Evolutionary conservation across 2,329 filamentous ascomycete species (phyloP), one percentile per base, ranked within the genome.

Genomic region (Diplodia corticola): DNA sequence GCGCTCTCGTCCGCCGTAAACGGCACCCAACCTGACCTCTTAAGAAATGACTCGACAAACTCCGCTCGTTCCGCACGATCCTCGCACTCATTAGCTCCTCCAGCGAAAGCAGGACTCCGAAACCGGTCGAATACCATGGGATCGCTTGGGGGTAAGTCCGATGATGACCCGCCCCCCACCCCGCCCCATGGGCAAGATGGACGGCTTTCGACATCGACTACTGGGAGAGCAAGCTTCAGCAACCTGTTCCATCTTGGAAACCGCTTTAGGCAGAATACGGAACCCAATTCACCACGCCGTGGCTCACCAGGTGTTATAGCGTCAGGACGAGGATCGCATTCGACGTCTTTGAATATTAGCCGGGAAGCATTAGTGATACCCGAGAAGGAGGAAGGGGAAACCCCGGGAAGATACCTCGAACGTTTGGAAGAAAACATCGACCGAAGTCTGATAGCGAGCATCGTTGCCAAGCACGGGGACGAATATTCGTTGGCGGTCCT

Each of bases 71-170:
- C 94, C 0, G 77, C 79, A 12, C 80, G 79, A 44, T 88, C 86
- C 1, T 84, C 84, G 17, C 82, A 85, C 1, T 82, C 83, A 26
- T 74, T 78, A 64, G 89, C 86, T 5, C 87, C 86, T 2, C 86
- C 89, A 66, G 80, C 81, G 63, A 83, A 84, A 60, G 80, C 87
- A 26, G 84, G 85, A 24, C 80, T 89, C 60, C 85, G 93, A 70
- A 91, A 89, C 63, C 87, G 95, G 70, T 97, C 95, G 20, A 96
- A 93, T 5, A 98, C 95, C 0, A 85, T 96, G 81, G 93, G 91
- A 72, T 98, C 94, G 0, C 78, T 94, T 50, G 88, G 89, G 20
- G 88, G 90, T 69, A 85, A 86, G 64, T 91, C 89, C 0, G 88
- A 88, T 64, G 91, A 92, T 68, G 87, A 90, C 37, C 87, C 89